Evolutionary conservation across 2,329 filamentous ascomycete genomes (phyloP), one percentile per base, ranked within the genome.

Genomic region (Colletotrichum agaves): DNA sequence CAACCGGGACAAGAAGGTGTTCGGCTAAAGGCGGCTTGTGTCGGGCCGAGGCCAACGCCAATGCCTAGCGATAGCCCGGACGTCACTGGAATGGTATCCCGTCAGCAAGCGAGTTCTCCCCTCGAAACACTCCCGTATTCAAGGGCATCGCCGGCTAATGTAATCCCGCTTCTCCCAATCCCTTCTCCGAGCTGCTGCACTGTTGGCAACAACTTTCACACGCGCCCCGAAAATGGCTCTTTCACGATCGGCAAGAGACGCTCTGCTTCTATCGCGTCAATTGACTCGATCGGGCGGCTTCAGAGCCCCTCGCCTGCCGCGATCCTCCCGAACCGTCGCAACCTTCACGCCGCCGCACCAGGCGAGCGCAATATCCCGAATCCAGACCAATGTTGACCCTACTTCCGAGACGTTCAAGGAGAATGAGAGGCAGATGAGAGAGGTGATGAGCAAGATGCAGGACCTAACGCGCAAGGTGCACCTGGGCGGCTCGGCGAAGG

Each of bases 281-380:
- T 78, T 81, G 76, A 72, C 74, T 46, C 68, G 55, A 35, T 44
- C 70, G 11, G 70, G 69, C 69, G 49, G 61, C 21, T 60, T 67
- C 47, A 67, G 61, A 39, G 65, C 65, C 31, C 73, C 78, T 72
- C 77, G 75, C 74, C 75, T 75, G 67, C 70, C 73, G 61, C 71
- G 72, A 67, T 74, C 71, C 55, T 73, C 67, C 73, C 78, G 80
- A 66, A 74, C 81, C 61, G 84, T 92, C 72, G 91, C 94, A 67
- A 93, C 88, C 47, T 94, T 97, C 78, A 93, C 91, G 8, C 88
- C 93, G 69, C 88, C 90, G 2, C 89, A 94, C 78, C 93, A 97
- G 81, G 93, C 93, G 39, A 88, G 88, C 70, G 91, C 93, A 62
- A 90, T 98, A 70, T 97, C 94, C 6, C 85, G 93, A 47, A 83